Evolutionary conservation across 2,329 filamentous ascomycete species (phyloP).

Genomic region (Lanzia echinophila): DNA sequence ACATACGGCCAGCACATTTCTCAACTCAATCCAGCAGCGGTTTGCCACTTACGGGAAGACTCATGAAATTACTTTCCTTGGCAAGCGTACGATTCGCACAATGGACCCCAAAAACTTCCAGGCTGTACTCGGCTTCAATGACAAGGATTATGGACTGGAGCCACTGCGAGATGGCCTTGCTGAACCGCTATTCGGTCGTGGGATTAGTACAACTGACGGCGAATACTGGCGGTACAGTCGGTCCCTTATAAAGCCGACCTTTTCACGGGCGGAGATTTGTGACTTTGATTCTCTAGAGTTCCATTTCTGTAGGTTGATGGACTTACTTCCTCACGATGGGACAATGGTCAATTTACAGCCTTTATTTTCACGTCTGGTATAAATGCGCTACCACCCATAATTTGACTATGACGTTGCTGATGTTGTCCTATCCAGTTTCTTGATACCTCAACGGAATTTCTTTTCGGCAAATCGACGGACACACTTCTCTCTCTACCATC

Average conservation of each 20-base stretch:
- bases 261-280: not conserved
- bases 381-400: not conserved
- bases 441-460: not conserved
- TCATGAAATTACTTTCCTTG: not conserved
- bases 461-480: conserved; percentile 1
- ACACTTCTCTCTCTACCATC: too few relatives aligned
- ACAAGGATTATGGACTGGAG: conserved; percentile 38
- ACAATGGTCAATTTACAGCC: not conserved
- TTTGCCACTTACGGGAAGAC: not conserved
- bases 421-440: not conserved
- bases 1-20: too few relatives aligned
- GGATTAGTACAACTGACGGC: conserved; percentile 4
- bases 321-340: not conserved
- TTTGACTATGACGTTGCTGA: not conserved
- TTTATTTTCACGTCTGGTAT: not conserved
- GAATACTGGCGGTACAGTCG: conserved; percentile 3
- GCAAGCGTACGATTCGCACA: conserved; percentile 28
- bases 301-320: not conserved
- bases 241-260: conserved; percentile 2
- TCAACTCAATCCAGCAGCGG: too few relatives aligned
- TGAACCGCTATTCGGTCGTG: not conserved
- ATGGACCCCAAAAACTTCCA: conserved; percentile 50
- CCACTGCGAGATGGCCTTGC: too few relatives aligned
- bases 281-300: not conserved
- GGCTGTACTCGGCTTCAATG: conserved; percentile 42